These are phyloP conservation scores for Ogataea sp. DNA, from an alignment of 805 yeast genomes.

Conservation along the genomic window DNA sequence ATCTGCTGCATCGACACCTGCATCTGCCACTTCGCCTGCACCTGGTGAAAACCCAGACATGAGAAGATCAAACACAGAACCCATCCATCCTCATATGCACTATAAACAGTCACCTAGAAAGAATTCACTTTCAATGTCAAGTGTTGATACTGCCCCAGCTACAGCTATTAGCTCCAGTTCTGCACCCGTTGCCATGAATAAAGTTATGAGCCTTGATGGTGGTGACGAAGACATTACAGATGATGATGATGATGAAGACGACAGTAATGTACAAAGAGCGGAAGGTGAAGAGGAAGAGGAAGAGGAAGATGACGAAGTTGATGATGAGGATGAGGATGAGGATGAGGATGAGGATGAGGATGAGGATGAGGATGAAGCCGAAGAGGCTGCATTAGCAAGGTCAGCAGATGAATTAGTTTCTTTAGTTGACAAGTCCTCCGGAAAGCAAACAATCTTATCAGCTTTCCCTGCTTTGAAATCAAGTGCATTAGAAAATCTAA, in stretches of 20 bases:
- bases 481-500: conserved; percentile 12
- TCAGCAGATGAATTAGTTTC: background rate
- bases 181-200: background rate
- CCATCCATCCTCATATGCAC: background rate
- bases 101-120: background rate
- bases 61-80: conserved; percentile 1
- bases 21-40: background rate
- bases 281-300: background rate
- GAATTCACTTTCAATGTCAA: no score
- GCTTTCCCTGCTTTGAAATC: conserved; percentile 20
- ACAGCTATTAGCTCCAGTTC: background rate
- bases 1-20: conserved; percentile 4
- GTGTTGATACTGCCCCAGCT: background rate
- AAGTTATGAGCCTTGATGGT: background rate
- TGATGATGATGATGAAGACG: background rate
- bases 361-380: background rate
- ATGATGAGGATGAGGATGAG: background rate
- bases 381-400: background rate
- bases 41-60: background rate
- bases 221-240: background rate
- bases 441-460: background rate
- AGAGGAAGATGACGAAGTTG: background rate
- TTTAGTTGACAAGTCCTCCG: background rate
- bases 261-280: background rate
- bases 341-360: background rate